Evolutionary conservation across 1,284 basidiomycete genomes (phyloP).

Genomic region (Sanghuangporus baumii): DNA sequence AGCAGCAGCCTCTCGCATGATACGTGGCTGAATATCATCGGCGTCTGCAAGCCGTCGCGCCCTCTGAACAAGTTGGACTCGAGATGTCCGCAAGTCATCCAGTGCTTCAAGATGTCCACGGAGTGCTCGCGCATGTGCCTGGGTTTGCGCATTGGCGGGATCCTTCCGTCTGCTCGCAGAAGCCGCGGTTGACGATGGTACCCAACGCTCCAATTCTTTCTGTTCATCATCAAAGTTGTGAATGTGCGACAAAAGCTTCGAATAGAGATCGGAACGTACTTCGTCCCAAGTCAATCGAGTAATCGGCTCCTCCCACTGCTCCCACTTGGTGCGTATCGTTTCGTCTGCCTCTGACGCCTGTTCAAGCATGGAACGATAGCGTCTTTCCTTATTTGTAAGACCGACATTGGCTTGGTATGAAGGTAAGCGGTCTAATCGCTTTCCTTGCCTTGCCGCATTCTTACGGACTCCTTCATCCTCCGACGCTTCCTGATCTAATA

Average conservation of each 20-base stretch:
- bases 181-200: conserved; percentile 58
- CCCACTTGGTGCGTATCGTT: conserved; percentile 76
- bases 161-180: conserved; percentile 24
- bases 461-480: conserved; percentile 74
- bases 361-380: conserved; percentile 68
- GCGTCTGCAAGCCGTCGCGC: conserved; percentile 57
- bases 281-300: conserved; percentile 67
- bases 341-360: conserved; percentile 75
- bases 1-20: conserved; percentile 61
- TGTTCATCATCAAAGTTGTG: conserved; percentile 27
- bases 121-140: conserved; percentile 64
- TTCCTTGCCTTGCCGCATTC: conserved; percentile 29
- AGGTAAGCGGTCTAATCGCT: conserved; percentile 44
- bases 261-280: conserved; percentile 33
- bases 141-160: conserved; percentile 40
- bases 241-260: not conserved
- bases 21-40: conserved; percentile 74
- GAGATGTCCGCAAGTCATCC: conserved; percentile 63
- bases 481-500: conserved; percentile 83
- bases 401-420: conserved; percentile 79
- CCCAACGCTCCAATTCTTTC: conserved; percentile 61
- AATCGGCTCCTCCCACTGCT: conserved; percentile 79
- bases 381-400: conserved; percentile 62
- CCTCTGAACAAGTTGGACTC: conserved; percentile 60
- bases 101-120: conserved; percentile 78